Evolutionary conservation across 768 basidiomycete genomes (phyloP), one percentile per base, ranked within the genome.

Genomic region (Hygrophoropsis aurantiaca): DNA sequence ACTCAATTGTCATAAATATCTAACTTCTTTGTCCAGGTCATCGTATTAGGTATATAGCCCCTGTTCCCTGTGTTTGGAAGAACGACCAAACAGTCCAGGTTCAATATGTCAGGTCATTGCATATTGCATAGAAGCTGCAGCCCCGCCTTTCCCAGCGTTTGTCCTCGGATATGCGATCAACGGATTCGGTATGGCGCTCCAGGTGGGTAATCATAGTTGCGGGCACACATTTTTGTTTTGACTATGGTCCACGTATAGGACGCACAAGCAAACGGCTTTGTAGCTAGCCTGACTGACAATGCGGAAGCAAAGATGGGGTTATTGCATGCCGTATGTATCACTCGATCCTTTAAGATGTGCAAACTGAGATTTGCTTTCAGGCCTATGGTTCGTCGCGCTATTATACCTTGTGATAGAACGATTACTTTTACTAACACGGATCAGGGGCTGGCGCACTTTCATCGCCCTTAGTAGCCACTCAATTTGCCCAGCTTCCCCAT

Each of bases 181-280:
- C 11, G 83, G 82, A 5, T 66, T 80, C 23, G 82, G 82, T 3
- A 48, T 74, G 33, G 65, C 80, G 2, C 51, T 79, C 7, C 75
- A 71, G 61, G 77, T 75, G 35, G 16, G 49, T 40, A 35, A 30
- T 20, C 24, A 26, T 9, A 0, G 1, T 34, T n/a, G 1, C 25
- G 20, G 13, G 19, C 10, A 21, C 13, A 13, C 13, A n/a, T 15
- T 32, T 24, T 18, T 25, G 25, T 19, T 18, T 46, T 35, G 6
- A 5, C n/a, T 46, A 20, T 35, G 34, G 16, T 49, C 25, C 20
- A 11, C 18, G 10, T 51, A 27, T 53, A 87, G 81, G 82, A 87
- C 50, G 85, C 87, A 0, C 85, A 86, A 65, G 77, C 85, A 1
- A 85, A 85, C 56, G 84, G 81, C 7, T 88, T 77, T 50, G 79